Conservation (phyloP, 1,284 basidiomycete species). For the Polyporus tsugae region DNA sequence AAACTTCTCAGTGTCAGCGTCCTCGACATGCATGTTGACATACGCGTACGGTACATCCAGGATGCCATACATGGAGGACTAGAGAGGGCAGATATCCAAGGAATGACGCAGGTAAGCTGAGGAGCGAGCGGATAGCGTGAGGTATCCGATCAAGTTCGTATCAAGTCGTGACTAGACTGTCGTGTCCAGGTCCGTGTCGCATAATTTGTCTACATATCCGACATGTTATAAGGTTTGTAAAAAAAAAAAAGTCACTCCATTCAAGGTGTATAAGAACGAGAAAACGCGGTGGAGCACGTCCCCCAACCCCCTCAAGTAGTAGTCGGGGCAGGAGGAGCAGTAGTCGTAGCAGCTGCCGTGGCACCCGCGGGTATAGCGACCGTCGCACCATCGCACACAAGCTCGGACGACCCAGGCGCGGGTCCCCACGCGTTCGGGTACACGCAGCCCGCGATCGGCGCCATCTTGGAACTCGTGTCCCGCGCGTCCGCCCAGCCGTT, state of each 20-base stretch:
- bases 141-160: background rate
- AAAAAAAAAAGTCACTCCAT: no score
- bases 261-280: background rate
- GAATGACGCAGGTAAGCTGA: background rate
- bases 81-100: background rate
- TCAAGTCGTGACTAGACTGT: background rate
- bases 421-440: slow-evolving; percentile 73
- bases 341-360: slow-evolving; percentile 15
- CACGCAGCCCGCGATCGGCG: slow-evolving; percentile 62
- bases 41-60: no score
- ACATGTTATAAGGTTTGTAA: background rate
- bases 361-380: background rate
- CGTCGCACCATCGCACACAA: slow-evolving; percentile 35
- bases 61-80: background rate
- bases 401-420: slow-evolving; percentile 29
- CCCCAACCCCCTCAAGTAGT: slow-evolving; percentile 6
- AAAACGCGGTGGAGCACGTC: background rate
- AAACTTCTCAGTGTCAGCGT: background rate
- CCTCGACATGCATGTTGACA: background rate
- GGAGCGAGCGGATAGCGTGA: background rate
- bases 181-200: background rate
- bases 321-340: slow-evolving; percentile 20
- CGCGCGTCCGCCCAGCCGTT: slow-evolving; percentile 75
- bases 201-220: background rate
- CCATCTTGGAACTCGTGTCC: slow-evolving; percentile 62